Evolutionary conservation across 2,329 filamentous ascomycete species (phyloP).

Genomic region (Colletotrichum sp.): DNA sequence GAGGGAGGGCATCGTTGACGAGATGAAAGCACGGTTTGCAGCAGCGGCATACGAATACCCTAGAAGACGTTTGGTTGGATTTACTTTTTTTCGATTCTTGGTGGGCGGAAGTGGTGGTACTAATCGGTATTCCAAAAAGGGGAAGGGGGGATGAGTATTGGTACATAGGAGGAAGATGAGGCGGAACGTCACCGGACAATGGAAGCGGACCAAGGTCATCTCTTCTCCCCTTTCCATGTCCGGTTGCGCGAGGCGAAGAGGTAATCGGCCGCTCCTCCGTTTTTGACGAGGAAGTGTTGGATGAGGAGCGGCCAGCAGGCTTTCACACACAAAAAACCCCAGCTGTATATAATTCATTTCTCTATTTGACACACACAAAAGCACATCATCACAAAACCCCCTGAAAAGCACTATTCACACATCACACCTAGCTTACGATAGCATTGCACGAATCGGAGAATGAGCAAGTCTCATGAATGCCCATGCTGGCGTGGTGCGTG

Average conservation of each 20-base stretch:
- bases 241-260: background rate
- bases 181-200: background rate
- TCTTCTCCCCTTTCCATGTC: background rate
- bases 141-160: background rate
- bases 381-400: background rate
- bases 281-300: background rate
- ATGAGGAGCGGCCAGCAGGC: background rate
- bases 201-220: background rate
- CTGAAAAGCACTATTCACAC: background rate
- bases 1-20: background rate
- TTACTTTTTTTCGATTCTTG: slow-evolving; percentile 9
- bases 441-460: background rate
- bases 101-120: background rate
- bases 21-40: background rate
- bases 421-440: background rate
- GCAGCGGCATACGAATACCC: slow-evolving; percentile 21
- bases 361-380: background rate
- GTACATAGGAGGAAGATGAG: background rate
- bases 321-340: background rate
- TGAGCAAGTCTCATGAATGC: slow-evolving; percentile 20
- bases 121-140: background rate
- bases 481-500: background rate
- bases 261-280: background rate
- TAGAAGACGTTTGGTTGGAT: background rate
- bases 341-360: slow-evolving; percentile 21